Base-by-base conservation (phyloP, 1,139 yeast species). In the Nakaseomyces nivariensis region DNA sequence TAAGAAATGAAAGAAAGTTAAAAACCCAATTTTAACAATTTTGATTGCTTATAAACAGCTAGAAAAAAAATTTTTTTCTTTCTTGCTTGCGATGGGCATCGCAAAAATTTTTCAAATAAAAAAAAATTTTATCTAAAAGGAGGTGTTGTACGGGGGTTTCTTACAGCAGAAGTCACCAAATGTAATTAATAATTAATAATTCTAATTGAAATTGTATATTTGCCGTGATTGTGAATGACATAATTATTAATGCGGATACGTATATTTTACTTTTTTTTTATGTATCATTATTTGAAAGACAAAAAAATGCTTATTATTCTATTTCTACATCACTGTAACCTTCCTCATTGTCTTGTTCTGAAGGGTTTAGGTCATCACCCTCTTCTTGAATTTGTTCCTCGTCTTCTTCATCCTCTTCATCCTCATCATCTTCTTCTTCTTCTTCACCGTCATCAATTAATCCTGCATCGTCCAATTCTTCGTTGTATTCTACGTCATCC, bases 401-500 rank as follows among this genome's bases (percentile, higher is more conserved):
- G 32, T 59, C 67, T 43, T 54, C 70, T 48, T 54, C 69, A 47
- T 55, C 68, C 6, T 59, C 68, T 3, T 64, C 64, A 13, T 61
- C 67, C 17, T 65, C 66, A 27, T 59, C 63, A 46, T 60, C 68
- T 41, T 55, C 56, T 43, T 52, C 62, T 17, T 59, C 67, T 13
- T 59, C 64, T 48, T 69, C 72, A 10, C 69, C 74, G 34, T 67
- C 71, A 38, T 68, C 72, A 44, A 71, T 63, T 41, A 68, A 54
- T 11, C 64, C 68, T 5, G 70, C 72, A 51, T 70, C 73, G 43
- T 70, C 73, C 29, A 69, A 52, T 51, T 69, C 73, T 55, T 70
- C 74, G 47, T 65, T 59, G 52, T 71, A 70, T 52, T 71, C 75
- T 13, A 69, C 76, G 38, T 69, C 73, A 24, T 65, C 71, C 4